These are phyloP conservation scores for Hypoxylon sp. DNA, from an alignment of 2,329 filamentous ascomycete species.

Conservation along the genomic window DNA sequence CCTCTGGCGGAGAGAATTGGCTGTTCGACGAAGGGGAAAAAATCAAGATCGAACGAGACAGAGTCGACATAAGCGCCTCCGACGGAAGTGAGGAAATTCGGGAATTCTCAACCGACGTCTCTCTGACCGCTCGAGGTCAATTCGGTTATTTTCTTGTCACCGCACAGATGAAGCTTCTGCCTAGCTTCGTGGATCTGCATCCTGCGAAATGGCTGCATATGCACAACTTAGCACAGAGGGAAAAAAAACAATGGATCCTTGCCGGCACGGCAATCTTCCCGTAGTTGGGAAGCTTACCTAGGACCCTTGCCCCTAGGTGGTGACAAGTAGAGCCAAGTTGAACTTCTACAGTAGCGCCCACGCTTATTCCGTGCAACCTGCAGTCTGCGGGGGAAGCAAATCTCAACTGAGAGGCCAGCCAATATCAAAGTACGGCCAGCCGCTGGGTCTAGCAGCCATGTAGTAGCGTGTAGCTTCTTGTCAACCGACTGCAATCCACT, in stretches of 20 bases:
- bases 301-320: conserved; percentile 35
- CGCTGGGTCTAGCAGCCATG: conserved; percentile 48
- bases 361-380: conserved; percentile 53
- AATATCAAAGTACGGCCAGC: conserved; percentile 67
- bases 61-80: conserved; percentile 1
- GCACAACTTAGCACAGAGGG: conserved; percentile 42
- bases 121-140: conserved; percentile 23
- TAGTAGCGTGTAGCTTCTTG: conserved; percentile 15
- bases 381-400: conserved; percentile 57
- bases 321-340: conserved; percentile 1
- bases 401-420: conserved; percentile 60
- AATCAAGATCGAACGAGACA: conserved; percentile 11
- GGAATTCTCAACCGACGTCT: conserved; percentile 3
- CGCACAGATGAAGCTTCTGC: conserved; percentile 8
- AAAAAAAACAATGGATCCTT: conserved; percentile 39
- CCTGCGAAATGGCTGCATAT: conserved; percentile 39
- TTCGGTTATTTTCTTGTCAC: conserved; percentile 19
- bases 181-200: conserved; percentile 38
- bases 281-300: conserved; percentile 28
- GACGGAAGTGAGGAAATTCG: conserved; percentile 1
- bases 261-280: conserved; percentile 49
- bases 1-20: neutral
- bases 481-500: conserved; percentile 46
- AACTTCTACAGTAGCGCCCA: conserved; percentile 46
- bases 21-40: neutral